phyloP scores from a whole-genome alignment of 2,329 filamentous ascomycete species.

The Fusarium sp. region DNA sequence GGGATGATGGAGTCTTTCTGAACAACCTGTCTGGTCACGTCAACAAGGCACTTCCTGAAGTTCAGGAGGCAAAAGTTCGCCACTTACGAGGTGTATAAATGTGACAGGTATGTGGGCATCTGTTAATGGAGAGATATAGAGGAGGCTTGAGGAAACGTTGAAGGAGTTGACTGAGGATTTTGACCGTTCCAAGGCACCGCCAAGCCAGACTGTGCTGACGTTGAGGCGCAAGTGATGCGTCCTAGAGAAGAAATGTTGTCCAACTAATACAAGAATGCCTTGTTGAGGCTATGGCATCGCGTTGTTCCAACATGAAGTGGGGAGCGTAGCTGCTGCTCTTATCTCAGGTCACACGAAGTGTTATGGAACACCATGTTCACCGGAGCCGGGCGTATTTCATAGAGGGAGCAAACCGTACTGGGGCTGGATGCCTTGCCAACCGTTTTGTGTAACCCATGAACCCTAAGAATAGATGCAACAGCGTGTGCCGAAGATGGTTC shows the following conservation, averaged over 20 bases:
- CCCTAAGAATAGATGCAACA: neutral
- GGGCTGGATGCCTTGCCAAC: neutral
- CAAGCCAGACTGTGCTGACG: neutral
- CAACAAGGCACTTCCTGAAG: neutral
- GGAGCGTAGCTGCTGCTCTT: no score
- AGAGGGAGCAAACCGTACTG: accelerated
- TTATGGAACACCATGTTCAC: neutral
- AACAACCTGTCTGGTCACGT: neutral
- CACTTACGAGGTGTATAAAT: neutral
- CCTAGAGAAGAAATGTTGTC: accelerated
- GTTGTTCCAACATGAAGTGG: accelerated
- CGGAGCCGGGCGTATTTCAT: no score
- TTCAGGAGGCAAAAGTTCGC: neutral
- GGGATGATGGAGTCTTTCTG: neutral
- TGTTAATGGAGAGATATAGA: neutral
- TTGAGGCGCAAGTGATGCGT: neutral
- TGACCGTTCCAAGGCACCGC: neutral
- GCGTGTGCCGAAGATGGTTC: neutral
- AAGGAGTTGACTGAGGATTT: neutral
- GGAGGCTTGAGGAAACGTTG: neutral
- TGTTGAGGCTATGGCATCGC: neutral
- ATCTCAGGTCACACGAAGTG: neutral
- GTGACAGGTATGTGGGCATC: neutral
- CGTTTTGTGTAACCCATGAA: neutral
- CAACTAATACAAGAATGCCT: no score